Evolutionary conservation across 202 grass and related monocot species (phyloP), one percentile per base, ranked within the genome.

Genomic region (Elaeis oleifera): DNA sequence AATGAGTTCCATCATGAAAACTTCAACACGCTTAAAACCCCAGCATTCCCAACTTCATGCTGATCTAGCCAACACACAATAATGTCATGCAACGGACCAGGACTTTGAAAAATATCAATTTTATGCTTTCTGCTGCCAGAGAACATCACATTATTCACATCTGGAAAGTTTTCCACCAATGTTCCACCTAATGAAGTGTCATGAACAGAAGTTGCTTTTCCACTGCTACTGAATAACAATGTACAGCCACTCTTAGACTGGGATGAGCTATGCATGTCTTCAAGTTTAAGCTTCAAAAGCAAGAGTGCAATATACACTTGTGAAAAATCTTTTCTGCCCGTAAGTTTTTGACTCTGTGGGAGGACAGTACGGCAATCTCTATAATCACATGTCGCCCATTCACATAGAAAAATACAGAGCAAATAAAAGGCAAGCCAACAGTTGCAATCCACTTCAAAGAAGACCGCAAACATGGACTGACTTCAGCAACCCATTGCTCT

Each of bases 341-440:
- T 89, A 74, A 89, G 71, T 85, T 91, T 97, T 26, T 86, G 49
- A 74, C 87, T 78, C 53, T 58, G 73, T 21, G 62, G 73, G 13
- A 78, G 64, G 54, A 71, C 65, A 67, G 82, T 84, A 20, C 88
- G 85, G 48, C 75, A 94, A 80, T 99, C 88, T 59, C 94, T 84
- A 80, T 87, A 94, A 83, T 99, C 85, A 78, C 94, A 99, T 61
- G 94, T 94, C 24, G 94, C 88, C 94, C 94, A 99, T 79, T 99
- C 94, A 86, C 94, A 99, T 53, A 99, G 79, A 53, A 99, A 79
- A 94, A 99, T 56, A 99, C 75, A 7, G 94, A 99, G 67, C 88
- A 99, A 77, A 99, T 94, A 70, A 99, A 71, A 53, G 88, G 87
- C 70, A 82, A 79, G 61, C 86, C 80, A 67, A 94, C 64, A 8